Evolutionary conservation across 108 stramenopile species (phyloP).

Genomic region (Cylindrotheca closterium): DNA sequence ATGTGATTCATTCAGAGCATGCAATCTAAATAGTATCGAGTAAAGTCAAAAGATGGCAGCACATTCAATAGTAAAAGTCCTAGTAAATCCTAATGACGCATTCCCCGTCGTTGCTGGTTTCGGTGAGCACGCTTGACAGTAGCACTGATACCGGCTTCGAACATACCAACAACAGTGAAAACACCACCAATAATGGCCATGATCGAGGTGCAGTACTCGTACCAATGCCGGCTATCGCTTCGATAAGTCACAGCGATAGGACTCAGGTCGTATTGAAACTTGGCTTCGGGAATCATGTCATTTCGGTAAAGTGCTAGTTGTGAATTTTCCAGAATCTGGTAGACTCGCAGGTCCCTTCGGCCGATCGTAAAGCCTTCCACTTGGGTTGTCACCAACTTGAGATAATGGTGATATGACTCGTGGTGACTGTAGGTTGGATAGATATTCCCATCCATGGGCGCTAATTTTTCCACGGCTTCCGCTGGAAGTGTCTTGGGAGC

Average conservation of each 20-base stretch:
- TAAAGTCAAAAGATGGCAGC: too few species aligned
- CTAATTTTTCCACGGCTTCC: constrained; percentile 43
- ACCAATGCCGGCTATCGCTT: constrained; percentile 62
- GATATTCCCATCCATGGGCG: constrained; percentile 79
- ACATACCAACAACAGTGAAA: constrained; percentile 92
- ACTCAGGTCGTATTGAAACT: constrained; percentile 79
- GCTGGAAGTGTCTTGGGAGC: constrained; percentile 18
- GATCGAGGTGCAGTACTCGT: constrained; percentile 92
- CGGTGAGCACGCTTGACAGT: constrained; percentile 2
- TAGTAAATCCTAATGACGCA: neutral
- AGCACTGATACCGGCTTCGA: constrained; percentile 60
- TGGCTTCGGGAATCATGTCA: constrained; percentile 59
- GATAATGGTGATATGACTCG: constrained; percentile 91
- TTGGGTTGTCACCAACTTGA: constrained; percentile 81
- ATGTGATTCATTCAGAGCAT: too few species aligned
- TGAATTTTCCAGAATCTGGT: constrained; percentile 71
- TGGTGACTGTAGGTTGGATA: constrained; percentile 75
- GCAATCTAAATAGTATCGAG: too few species aligned
- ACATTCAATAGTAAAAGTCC: neutral
- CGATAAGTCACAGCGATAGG: constrained; percentile 82
- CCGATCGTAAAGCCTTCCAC: constrained; percentile 45
- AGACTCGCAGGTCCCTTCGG: constrained; percentile 39
- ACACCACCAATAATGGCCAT: constrained; percentile 95
- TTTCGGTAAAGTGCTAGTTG: constrained; percentile 70
- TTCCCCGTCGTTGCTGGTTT: neutral